Conservation (phyloP, 352 stramenopile genomes). For the Thalassiosira mediterranea region DNA sequence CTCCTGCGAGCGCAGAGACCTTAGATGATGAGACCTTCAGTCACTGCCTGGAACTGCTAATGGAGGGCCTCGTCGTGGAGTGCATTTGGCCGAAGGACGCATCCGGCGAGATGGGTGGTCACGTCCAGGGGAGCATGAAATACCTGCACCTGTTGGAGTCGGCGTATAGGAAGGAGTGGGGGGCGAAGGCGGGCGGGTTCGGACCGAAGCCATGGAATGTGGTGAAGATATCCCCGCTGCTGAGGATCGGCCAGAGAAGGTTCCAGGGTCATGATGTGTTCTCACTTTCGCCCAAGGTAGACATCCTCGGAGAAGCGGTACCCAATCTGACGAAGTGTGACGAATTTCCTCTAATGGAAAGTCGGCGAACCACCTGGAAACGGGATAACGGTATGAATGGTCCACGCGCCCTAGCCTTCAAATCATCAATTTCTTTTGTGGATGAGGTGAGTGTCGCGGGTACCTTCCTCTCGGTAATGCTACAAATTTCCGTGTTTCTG, state of each 20-base stretch:
- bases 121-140: conserved; percentile 66
- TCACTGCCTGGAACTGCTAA: conserved; percentile 65
- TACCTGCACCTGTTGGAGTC: conserved; percentile 73
- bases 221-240: conserved; percentile 54
- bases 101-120: conserved; percentile 59
- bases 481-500: conserved; percentile 42
- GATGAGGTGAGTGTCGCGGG: conserved; percentile 47
- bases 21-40: conserved; percentile 15
- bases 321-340: conserved; percentile 30
- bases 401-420: conserved; percentile 35
- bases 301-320: conserved; percentile 37
- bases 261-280: conserved; percentile 52
- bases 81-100: conserved; percentile 74
- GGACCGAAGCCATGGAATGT: conserved; percentile 23
- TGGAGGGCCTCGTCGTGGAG: conserved; percentile 69
- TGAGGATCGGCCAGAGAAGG: conserved; percentile 42
- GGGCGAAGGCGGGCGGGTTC: neutral
- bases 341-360: conserved; percentile 52
- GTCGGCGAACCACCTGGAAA: conserved; percentile 31
- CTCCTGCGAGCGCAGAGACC: neutral
- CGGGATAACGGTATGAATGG: conserved; percentile 22
- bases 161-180: conserved; percentile 21
- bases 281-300: conserved; percentile 46
- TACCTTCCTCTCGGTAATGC: conserved; percentile 29
- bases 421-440: conserved; percentile 56